Percentiles rank a stretch among this genome's conserved stretches.
These are phyloP conservation scores for Stylonectria norvegica DNA, from an alignment of 2,329 filamentous ascomycete genomes.

Conservation along the genomic window DNA sequence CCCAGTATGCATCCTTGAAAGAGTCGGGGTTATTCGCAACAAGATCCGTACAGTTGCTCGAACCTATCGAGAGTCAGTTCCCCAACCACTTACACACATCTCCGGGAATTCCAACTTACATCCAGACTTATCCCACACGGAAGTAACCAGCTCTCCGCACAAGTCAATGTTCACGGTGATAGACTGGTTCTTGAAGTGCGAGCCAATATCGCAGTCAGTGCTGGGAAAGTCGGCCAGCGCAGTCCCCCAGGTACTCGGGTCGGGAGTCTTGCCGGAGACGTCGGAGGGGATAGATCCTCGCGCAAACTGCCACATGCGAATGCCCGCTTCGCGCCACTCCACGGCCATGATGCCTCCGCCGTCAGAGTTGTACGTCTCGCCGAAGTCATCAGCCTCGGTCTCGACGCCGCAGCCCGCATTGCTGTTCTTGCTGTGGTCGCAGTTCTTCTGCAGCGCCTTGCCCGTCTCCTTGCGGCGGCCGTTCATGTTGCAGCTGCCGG, in stretches of 20 bases:
- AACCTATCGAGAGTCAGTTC: conserved; percentile 34
- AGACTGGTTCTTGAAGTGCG: conserved; percentile 62
- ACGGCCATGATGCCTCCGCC: conserved; percentile 59
- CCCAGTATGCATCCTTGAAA: conserved; percentile 62
- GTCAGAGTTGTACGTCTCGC: conserved; percentile 47
- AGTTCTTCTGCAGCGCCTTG: conserved; percentile 39
- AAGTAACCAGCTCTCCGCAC: conserved; percentile 55
- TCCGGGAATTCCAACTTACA: conserved; percentile 30
- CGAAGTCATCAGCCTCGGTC: conserved; percentile 44
- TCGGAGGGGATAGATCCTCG: conserved; percentile 48
- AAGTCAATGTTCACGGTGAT: conserved; percentile 66
- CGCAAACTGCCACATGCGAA: conserved; percentile 61
- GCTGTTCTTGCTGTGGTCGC: conserved; percentile 46
- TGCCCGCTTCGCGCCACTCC: conserved; percentile 58
- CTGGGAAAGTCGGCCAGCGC: conserved; percentile 63
- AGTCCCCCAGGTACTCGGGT: conserved; percentile 60
- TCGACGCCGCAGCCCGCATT: conserved; percentile 59
- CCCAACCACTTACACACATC: neutral
- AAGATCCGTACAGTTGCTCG: conserved; percentile 54
- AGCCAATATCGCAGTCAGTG: conserved; percentile 57
- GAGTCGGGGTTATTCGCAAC: conserved; percentile 55
- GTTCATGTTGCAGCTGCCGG: conserved; percentile 47
- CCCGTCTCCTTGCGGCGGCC: conserved; percentile 55
- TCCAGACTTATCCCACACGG: conserved; percentile 44
- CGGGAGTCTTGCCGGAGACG: conserved; percentile 49